phyloP scores from a whole-genome alignment of 805 yeast species.

The Candida hungchunana region DNA sequence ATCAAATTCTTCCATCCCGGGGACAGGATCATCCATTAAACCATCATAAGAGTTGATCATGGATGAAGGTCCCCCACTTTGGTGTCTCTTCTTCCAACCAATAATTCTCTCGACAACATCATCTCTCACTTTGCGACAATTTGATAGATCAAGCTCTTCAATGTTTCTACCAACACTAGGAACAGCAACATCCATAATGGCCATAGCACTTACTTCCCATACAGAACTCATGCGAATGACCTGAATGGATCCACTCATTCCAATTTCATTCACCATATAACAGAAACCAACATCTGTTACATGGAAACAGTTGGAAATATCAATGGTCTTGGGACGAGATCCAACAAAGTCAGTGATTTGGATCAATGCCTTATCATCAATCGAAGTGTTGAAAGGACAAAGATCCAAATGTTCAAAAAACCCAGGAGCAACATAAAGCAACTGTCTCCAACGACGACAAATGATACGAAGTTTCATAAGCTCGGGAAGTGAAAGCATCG shows the following conservation, averaged over 20 bases:
- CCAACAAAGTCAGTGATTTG: conserved; percentile 68
- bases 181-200: conserved; percentile 71
- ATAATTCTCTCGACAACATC: conserved; percentile 66
- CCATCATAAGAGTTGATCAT: not conserved
- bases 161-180: conserved; percentile 58
- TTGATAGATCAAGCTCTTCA: conserved; percentile 60
- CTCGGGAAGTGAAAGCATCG: conserved; percentile 49
- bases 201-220: conserved; percentile 79
- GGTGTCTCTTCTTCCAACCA: conserved; percentile 40
- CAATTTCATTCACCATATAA: conserved; percentile 65
- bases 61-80: not conserved
- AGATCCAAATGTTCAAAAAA: conserved; percentile 52
- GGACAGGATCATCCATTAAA: conserved; percentile 24
- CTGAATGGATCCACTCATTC: conserved; percentile 56
- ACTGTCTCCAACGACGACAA: conserved; percentile 65
- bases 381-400: conserved; percentile 55
- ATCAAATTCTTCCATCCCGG: conserved; percentile 30
- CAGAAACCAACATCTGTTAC: conserved; percentile 73
- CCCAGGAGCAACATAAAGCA: conserved; percentile 52
- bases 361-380: conserved; percentile 53
- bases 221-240: conserved; percentile 58
- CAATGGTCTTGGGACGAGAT: conserved; percentile 54
- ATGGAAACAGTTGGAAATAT: conserved; percentile 72
- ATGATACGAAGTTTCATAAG: conserved; percentile 56
- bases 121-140: conserved; percentile 71